These are phyloP conservation scores for Daldinia loculata DNA, from an alignment of 495 filamentous ascomycete species.

Conservation along the genomic window DNA sequence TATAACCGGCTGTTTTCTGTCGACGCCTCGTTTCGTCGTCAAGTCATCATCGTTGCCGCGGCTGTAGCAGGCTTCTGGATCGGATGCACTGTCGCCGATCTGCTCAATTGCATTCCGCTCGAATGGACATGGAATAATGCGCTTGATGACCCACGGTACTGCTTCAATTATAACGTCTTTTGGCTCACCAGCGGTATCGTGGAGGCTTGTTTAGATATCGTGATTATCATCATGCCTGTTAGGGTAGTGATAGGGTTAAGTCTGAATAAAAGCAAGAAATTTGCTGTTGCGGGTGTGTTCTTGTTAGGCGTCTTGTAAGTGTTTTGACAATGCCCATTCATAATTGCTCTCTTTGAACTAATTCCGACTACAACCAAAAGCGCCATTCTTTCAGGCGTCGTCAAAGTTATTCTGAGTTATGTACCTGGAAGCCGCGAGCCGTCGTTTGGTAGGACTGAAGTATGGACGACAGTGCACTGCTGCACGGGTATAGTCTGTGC, in stretches of 20 bases:
- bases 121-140: conserved; percentile 17
- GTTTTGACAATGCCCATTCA: neutral
- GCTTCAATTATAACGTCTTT: conserved; percentile 24
- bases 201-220: conserved; percentile 17
- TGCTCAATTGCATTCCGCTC: conserved; percentile 25
- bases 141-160: conserved; percentile 22
- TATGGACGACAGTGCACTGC: conserved; percentile 27
- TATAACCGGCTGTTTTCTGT: conserved; percentile 21
- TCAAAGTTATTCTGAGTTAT: conserved; percentile 17
- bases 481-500: conserved; percentile 26
- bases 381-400: conserved; percentile 14
- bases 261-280: conserved; percentile 7
- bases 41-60: neutral
- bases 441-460: conserved; percentile 2
- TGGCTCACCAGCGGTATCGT: conserved; percentile 14
- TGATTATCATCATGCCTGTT: conserved; percentile 20
- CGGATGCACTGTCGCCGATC: conserved; percentile 10
- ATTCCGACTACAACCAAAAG: neutral
- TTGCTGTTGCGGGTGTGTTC: conserved; percentile 16
- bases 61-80: conserved; percentile 24
- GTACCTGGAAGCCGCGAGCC: conserved; percentile 1
- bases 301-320: conserved; percentile 16
- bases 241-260: conserved; percentile 8
- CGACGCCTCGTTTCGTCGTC: conserved; percentile 1
- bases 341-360: neutral